Evolutionary conservation across 352 stramenopile genomes (phyloP), one percentile per base, ranked within the genome.

Genomic region (Aphanomyces stellatus): DNA sequence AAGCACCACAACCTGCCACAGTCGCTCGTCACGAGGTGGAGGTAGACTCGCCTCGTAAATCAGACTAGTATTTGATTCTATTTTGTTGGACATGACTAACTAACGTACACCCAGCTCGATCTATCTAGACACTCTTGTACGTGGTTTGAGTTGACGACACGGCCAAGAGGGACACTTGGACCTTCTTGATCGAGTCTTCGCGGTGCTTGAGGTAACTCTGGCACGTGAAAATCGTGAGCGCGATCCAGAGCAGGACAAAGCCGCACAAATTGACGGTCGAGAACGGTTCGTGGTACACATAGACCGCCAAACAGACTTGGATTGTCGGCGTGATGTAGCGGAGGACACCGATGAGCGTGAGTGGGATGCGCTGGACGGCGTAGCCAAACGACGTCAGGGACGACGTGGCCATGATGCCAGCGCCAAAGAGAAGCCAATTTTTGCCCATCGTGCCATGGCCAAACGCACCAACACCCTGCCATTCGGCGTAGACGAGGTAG

Each of bases 231-330:
- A 59, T 27, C 0, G 31, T 7, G 15, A 59, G 31, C 8, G 51
- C 51, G 10, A 59, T 15, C 51, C 51, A 59, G 8, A 59, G 22
- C 27, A 59, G 24, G 25, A 59, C 22, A n/a, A 59, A 59, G 10
- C 51, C 51, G 4, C 30, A 13, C 0, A 59, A 25, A n/a, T 59
- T 59, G 27, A 24, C 11, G 8, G 51, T 59, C 31, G 51, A 59
- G 51, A 59, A 59, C 25, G 51, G 31, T 30, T 59, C 51, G 28
- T 59, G 51, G 28, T 59, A 59, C 22, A 59, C 22, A 5, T 35
- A 31, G 15, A 59, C 51, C 2, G 22, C 51, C 22, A 34, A 24
- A 13, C 30, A 30, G 25, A 59, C 30, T n/a, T 59, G 51, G 19
- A 59, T n/a, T 13, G 17, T 59, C 15, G 51, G 51, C 13, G 22